These are phyloP conservation scores for Trichocladium antarcticum DNA, from an alignment of 495 filamentous ascomycete species.

Conservation along the genomic window DNA sequence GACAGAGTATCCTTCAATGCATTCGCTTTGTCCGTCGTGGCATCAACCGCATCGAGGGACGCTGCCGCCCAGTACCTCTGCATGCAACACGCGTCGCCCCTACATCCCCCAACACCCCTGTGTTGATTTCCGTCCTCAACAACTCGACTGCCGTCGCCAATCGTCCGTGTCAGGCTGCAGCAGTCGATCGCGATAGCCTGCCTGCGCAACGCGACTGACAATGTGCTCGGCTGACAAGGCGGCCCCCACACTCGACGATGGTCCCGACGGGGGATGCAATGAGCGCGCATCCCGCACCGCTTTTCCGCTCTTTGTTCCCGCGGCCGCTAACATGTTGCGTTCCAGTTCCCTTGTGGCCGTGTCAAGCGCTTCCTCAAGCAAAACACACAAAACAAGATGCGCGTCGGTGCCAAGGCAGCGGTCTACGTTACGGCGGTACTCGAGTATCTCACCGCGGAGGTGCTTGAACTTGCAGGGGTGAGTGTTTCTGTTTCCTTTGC, in stretches of 20 bases:
- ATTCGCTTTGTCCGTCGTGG: slow-evolving; percentile 4
- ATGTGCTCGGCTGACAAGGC: no score
- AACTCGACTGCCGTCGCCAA: background rate
- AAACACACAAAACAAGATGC: slow-evolving; percentile 99
- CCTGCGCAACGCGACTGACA: no score
- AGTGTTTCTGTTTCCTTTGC: slow-evolving; percentile 23
- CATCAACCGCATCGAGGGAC: background rate
- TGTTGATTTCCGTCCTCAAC: background rate
- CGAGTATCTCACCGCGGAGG: slow-evolving; percentile 96
- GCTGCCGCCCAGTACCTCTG: background rate
- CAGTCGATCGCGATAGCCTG: no score
- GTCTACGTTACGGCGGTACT: slow-evolving; percentile 98
- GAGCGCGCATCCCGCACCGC: background rate
- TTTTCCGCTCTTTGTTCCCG: background rate
- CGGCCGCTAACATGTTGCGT: slow-evolving; percentile 24
- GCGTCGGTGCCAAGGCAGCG: slow-evolving; percentile 95
- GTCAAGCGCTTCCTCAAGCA: slow-evolving; percentile 99
- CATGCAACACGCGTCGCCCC: slow-evolving; percentile 14
- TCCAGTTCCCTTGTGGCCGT: slow-evolving; percentile 95
- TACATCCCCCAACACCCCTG: slow-evolving; percentile 1
- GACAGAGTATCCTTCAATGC: slow-evolving; percentile 3
- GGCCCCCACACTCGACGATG: background rate
- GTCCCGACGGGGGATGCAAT: background rate
- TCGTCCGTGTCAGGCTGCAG: no score
- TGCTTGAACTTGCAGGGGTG: slow-evolving; percentile 88